phyloP scores from a whole-genome alignment of 306 rosid genomes.

The Nissolia schottii region DNA sequence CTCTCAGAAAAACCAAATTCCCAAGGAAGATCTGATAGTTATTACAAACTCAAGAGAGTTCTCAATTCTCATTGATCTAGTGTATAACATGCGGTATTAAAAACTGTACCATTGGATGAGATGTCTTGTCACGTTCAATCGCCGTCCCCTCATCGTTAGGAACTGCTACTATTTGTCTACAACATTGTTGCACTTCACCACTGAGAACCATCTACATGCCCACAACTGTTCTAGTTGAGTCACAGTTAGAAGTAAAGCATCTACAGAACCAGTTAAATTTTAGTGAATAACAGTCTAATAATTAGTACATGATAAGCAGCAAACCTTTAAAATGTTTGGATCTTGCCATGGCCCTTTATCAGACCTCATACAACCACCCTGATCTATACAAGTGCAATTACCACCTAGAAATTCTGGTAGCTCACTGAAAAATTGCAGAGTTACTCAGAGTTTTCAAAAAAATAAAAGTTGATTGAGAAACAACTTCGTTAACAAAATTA shows the following conservation, averaged over 20 bases:
- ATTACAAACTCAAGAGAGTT: neutral
- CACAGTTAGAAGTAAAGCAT: neutral
- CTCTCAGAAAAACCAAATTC: slow-evolving; percentile 12
- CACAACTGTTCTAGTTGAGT: slow-evolving; percentile 19
- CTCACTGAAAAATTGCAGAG: slow-evolving; percentile 52
- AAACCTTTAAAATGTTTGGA: slow-evolving; percentile 66
- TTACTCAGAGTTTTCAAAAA: slow-evolving; percentile 16
- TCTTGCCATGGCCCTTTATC: slow-evolving; percentile 96
- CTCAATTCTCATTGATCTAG: neutral
- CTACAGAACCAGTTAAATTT: neutral
- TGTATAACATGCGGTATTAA: slow-evolving; percentile 5
- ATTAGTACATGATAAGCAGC: slow-evolving; percentile 1
- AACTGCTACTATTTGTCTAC: slow-evolving; percentile 54
- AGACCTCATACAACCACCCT: slow-evolving; percentile 73
- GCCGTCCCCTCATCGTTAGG: slow-evolving; percentile 46
- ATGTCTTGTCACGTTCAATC: slow-evolving; percentile 52
- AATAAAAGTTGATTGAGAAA: neutral
- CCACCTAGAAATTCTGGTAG: slow-evolving; percentile 89
- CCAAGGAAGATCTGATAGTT: slow-evolving; percentile 7
- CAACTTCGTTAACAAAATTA: neutral
- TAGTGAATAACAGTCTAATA: neutral
- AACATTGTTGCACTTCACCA: slow-evolving; percentile 56
- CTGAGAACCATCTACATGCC: slow-evolving; percentile 59
- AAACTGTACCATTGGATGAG: slow-evolving; percentile 43
- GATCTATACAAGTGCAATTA: slow-evolving; percentile 62